A percentile compares a stretch with the other conserved stretches of the same genome.
Conservation (phyloP, 345 rosid species). For the Cardamine resedifolia region DNA sequence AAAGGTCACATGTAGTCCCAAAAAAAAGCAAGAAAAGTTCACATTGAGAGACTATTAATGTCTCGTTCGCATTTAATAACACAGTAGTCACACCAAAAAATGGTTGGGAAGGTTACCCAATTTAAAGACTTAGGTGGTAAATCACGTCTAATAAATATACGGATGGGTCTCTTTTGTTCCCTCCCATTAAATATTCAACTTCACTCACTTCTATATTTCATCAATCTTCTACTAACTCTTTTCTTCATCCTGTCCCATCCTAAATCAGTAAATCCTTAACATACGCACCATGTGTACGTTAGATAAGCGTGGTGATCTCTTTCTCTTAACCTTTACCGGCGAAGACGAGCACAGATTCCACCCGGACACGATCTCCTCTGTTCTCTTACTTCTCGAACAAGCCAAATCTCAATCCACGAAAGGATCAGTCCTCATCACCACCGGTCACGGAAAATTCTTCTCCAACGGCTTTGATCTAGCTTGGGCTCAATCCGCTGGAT, state of each 20-base stretch:
- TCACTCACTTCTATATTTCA: constrained; percentile 12
- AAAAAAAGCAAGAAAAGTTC: not conserved
- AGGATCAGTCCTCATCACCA: constrained; percentile 72
- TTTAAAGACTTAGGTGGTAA: constrained; percentile 14
- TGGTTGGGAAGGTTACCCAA: constrained; percentile 36
- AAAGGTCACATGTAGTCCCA: not conserved
- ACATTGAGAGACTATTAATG: not conserved
- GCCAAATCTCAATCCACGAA: constrained; percentile 57
- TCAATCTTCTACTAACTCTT: not conserved
- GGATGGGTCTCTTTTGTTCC: constrained; percentile 4
- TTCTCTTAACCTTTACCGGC: constrained; percentile 62
- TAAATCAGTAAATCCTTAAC: constrained; percentile 1
- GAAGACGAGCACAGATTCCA: constrained; percentile 61
- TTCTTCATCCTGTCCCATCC: not conserved
- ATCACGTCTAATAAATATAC: constrained; percentile 18
- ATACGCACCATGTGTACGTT: constrained; percentile 55
- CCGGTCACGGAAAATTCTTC: constrained; percentile 71
- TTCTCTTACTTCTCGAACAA: constrained; percentile 51
- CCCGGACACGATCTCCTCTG: constrained; percentile 47
- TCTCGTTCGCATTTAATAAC: constrained; percentile 15
- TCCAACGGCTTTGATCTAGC: constrained; percentile 79
- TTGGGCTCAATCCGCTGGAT: constrained; percentile 68
- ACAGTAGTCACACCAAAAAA: constrained; percentile 17
- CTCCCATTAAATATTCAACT: not conserved
- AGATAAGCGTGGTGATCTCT: constrained; percentile 59